A percentile compares a stretch with the other conserved stretches of the same genome.
Conservation (phyloP, 2,329 filamentous ascomycete genomes). For the Aspergillus pseudoglaucus region DNA sequence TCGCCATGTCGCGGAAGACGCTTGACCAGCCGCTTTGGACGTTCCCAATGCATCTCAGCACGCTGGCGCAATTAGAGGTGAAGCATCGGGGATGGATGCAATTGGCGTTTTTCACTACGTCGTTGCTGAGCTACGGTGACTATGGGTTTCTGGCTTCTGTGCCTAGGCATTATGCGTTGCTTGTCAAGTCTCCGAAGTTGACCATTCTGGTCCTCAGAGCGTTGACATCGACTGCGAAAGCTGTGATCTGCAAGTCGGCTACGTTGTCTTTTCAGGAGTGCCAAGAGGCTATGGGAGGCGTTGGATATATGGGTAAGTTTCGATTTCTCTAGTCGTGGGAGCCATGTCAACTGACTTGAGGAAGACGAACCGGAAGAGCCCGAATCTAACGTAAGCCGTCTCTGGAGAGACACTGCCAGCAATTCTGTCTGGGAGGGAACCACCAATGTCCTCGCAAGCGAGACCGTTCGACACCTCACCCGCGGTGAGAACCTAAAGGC, state of each 20-base stretch:
- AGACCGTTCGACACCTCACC: constrained; percentile 36
- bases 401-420: constrained; percentile 57
- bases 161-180: constrained; percentile 28
- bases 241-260: constrained; percentile 29
- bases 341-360: too few species aligned
- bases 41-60: constrained; percentile 36
- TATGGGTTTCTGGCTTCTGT: constrained; percentile 7
- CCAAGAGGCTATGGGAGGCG: constrained; percentile 33
- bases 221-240: constrained; percentile 28
- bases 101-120: constrained; percentile 30
- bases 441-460: constrained; percentile 60
- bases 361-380: constrained; percentile 42
- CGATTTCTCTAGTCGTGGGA: too few species aligned
- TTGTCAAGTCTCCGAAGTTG: constrained; percentile 26
- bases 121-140: constrained; percentile 29
- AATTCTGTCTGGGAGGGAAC: constrained; percentile 64
- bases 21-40: constrained; percentile 32
- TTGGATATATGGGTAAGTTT: constrained; percentile 27
- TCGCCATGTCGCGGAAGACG: constrained; percentile 33
- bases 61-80: constrained; percentile 33
- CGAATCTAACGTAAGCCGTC: constrained; percentile 55
- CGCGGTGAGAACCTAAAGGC: too few species aligned
- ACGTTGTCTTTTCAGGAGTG: constrained; percentile 30
- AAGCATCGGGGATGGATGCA: constrained; percentile 34
- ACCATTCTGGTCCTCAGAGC: constrained; percentile 18